Base-by-base conservation (phyloP, 1,139 yeast species). In the Taphrina deformans region DNA sequence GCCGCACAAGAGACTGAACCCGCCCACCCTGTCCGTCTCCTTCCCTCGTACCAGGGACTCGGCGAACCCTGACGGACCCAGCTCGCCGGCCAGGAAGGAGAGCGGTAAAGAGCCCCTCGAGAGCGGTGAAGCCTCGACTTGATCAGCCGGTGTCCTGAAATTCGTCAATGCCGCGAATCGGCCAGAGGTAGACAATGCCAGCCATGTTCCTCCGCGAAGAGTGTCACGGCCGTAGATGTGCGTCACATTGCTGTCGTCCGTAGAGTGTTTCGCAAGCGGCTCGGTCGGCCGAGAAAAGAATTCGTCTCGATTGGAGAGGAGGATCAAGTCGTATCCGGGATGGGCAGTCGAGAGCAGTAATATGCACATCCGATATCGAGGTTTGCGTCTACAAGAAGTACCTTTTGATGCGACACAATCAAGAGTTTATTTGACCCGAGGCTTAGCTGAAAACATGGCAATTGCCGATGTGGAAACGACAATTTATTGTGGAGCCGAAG, bases 191-290 rank as follows among this genome's bases (percentile, higher is more conserved):
- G 85, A 82, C 1, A 88, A 82, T 0, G 97, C 97, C 1, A 90
- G 83, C 99, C 99, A 93, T 0, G 97, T 89, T 0, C 99, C 98
- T 71, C 85, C 90, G 69, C 93, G 77, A 0, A 87, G 91, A 70
- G 88, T 74, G 74, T 93, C 99, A 41, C 81, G 77, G 0, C 98
- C 98, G 4, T 44, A 6, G 21, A 44, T 44, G 27, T 44, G 21
- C n/a, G 3, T 18, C 18, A n/a, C 1, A 44, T 21, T 18, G 26
- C 27, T 2, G 24, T 7, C 27, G 2, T 12, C 18, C 3, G 26
- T n/a, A n/a, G 10, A 4, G 27, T 44, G 26, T 21, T 44, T 27
- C 27, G 48, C 48, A 5, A 44, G 27, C 21, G 27, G 26, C 10
- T 44, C 48, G 0, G 98, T 92, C 2, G 88, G 86, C 59, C 98